Percentiles rank a stretch among this genome's conserved stretches.
Evolutionary conservation across 768 basidiomycete species (phyloP).

Genomic region (Macrolepiota fuliginosa): DNA sequence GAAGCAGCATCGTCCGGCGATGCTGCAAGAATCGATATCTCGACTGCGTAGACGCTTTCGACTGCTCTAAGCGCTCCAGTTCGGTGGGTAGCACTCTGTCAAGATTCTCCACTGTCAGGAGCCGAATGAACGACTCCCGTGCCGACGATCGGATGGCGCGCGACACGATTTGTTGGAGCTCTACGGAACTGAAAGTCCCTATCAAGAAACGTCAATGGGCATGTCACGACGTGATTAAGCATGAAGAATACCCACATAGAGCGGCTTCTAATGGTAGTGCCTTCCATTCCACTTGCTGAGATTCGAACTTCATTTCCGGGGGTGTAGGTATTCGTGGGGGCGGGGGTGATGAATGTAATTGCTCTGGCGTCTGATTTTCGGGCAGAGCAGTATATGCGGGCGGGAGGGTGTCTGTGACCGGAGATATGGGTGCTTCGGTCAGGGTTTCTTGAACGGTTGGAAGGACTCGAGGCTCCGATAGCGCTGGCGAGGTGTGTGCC

Average conservation of each 20-base stretch:
- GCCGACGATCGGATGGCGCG: constrained; percentile 69
- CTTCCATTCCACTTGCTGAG: constrained; percentile 59
- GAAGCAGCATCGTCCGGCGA: constrained; percentile 66
- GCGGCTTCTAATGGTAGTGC: constrained; percentile 70
- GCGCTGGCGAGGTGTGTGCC: not conserved
- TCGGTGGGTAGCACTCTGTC: constrained; percentile 60
- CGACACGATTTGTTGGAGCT: constrained; percentile 72
- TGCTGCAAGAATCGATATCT: constrained; percentile 68
- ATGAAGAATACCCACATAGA: constrained; percentile 35
- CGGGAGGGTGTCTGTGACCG: constrained; percentile 7
- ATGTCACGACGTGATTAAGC: not conserved
- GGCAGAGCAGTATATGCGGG: constrained; percentile 11
- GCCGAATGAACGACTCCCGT: constrained; percentile 66
- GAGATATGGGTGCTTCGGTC: not conserved
- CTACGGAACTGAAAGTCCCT: constrained; percentile 58
- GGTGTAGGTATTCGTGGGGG: constrained; percentile 43
- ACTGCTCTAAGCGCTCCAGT: constrained; percentile 49
- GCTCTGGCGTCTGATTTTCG: constrained; percentile 7
- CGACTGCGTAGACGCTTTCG: constrained; percentile 55
- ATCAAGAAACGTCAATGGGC: constrained; percentile 11
- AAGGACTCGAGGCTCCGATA: not conserved
- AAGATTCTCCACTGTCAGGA: constrained; percentile 60
- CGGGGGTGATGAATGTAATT: constrained; percentile 13
- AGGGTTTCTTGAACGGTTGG: constrained; percentile 6
- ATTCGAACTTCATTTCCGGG: constrained; percentile 54